Base-by-base conservation (phyloP, 352 stramenopile species). In the Blastocystis sp. region DNA sequence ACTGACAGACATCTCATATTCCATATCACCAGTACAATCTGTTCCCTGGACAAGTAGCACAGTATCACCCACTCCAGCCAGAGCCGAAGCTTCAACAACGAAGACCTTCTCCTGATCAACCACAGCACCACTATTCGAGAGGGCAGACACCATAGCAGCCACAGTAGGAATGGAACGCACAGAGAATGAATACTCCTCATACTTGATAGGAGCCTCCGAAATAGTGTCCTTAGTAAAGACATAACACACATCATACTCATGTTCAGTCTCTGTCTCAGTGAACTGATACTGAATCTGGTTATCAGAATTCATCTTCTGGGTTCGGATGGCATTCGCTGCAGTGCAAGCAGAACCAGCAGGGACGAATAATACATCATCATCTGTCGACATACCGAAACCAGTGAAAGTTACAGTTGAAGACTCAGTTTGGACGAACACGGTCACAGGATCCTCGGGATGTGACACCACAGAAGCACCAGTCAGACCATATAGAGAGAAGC, bases 201-300 rank as follows among this genome's bases (percentile, higher is more conserved):
- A 89, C 66, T 79, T 89, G 7, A 89, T 76, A 15, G 78, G 78
- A 22, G 57, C 57, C 66, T 89, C 78, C 0, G 40, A 27, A 3
- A 89, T 3, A 22, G 6, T 44, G 3, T 2, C 22, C n/a, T 17
- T 56, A 35, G 27, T 27, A 48, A 89, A 89, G 48, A 89, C 78
- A 48, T 89, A 89, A 56, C 78, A 89, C 11, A 89, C 13, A 56
- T 89, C 78, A 56, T 89, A 89, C 22, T 22, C 24, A 44, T 51
- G 30, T 33, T 84, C 73, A 19, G 42, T 66, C 73, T 84, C 51
- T 37, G 51, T 51, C 22, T 58, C 73, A 3, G 48, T 69, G 73
- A 84, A 84, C 17, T 35, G 53, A 56, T 84, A 84, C 30, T 0
- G 7, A 17, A 84, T 40, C 48, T 22, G 1, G 48, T 48, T 0